Evolutionary conservation across 164 flowering plant species (phyloP).

Genomic region (Vitis rotundifolia): DNA sequence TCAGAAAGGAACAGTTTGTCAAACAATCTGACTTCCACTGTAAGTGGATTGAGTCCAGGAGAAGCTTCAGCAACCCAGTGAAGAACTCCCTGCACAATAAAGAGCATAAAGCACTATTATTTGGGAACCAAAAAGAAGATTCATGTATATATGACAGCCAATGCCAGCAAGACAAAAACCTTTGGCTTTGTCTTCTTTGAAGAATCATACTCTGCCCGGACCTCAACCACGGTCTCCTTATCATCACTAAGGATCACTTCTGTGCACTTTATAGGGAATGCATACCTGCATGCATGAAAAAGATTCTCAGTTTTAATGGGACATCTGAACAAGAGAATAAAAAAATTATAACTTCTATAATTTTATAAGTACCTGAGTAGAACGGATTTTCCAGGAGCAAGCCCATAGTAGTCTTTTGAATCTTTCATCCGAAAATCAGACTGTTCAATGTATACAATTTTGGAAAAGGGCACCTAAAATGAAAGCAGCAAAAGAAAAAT

Average conservation of each 20-base stretch:
- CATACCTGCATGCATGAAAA: constrained; percentile 58
- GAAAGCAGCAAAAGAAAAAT: constrained; percentile 3
- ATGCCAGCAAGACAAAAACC: constrained; percentile 31
- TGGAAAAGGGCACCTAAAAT: constrained; percentile 85
- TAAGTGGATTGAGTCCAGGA: constrained; percentile 74
- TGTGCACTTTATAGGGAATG: constrained; percentile 92
- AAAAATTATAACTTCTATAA: neutral
- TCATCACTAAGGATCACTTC: constrained; percentile 78
- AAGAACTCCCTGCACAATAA: constrained; percentile 68
- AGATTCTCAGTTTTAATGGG: neutral
- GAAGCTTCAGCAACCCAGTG: constrained; percentile 96
- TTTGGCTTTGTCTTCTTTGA: constrained; percentile 82
- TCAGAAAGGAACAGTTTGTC: constrained; percentile 84
- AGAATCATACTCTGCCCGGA: constrained; percentile 89
- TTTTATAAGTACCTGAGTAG: constrained; percentile 61
- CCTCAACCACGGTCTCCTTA: constrained; percentile 71
- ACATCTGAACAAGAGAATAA: neutral
- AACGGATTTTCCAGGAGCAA: constrained; percentile 95
- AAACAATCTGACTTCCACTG: constrained; percentile 88
- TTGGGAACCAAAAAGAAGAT: constrained; percentile 2
- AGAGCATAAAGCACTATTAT: neutral
- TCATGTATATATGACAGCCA: no score
- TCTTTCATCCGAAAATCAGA: constrained; percentile 90
- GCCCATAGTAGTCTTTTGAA: constrained; percentile 96
- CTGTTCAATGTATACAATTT: constrained; percentile 78